Base-by-base conservation (phyloP, 1,139 yeast species). In the Martiniozyma asiatica region DNA sequence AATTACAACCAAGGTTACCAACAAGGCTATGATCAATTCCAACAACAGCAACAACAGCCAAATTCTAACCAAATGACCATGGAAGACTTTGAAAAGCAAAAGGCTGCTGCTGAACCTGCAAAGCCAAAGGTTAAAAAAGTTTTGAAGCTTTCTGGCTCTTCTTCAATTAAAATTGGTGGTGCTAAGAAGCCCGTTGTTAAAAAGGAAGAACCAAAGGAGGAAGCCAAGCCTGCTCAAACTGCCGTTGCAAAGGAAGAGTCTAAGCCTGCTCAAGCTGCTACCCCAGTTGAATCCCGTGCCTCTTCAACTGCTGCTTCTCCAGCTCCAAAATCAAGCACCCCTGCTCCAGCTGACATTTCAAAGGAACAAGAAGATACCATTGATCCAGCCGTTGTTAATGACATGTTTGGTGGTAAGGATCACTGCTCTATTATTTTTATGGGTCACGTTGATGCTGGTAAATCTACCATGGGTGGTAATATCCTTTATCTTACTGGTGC, bases 381-480 rank as follows among this genome's bases (percentile, higher is more conserved):
- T 39, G 98, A 89, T 52, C 80, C 81, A 51, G 94, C 79, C 47
- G 73, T 85, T 39, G 82, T 89, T 42, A 76, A 70, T 35, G 98
- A 89, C 48, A 61, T 92, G 78, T 92, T 84, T 53, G 97, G 96
- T 38, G 94, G 93, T 50, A 92, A 92, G 59, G 97, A 87, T 54
- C 98, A 92, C 59, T 73, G 89, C 51, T 85, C 96, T 21, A 79
- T 89, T 48, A 85, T 89, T 50, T 89, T 89, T 59, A 92, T 89
- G 97, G 99, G 99, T 45, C 99, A 89, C 55, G 99, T 89, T 47
- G 99, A 89, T 68, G 98, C 98, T 25, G 99, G 99, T 55, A 89
- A 89, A 60, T 84, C 96, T 33, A 89, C 99, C 40, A 85, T 92
- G 95, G 98, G 98, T 54, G 99, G 99, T 61, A 89, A 89, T 58